These are phyloP conservation scores for Xylaria sp. DNA, from an alignment of 2,329 filamentous ascomycete genomes.

Conservation along the genomic window DNA sequence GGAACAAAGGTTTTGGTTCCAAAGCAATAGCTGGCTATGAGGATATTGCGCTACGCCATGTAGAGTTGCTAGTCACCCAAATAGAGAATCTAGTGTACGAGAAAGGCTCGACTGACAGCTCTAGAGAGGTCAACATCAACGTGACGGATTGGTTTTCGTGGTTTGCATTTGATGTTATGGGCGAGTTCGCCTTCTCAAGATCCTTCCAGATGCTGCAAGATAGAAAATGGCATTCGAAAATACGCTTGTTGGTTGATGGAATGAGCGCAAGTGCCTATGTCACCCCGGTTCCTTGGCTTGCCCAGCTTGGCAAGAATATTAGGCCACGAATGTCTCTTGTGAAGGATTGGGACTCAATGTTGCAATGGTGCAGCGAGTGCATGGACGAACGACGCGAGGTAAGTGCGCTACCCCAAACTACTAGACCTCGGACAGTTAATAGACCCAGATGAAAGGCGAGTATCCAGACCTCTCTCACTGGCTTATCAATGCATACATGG, in stretches of 20 bases:
- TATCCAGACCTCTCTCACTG: conserved; percentile 24
- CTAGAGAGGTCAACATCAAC: conserved; percentile 24
- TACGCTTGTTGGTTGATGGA: conserved; percentile 25
- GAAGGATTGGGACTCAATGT: conserved; percentile 10
- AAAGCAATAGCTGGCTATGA: conserved; percentile 34
- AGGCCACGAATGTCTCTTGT: neutral
- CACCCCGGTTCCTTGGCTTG: conserved; percentile 10
- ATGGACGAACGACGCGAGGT: conserved; percentile 27
- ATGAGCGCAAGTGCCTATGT: conserved; percentile 14
- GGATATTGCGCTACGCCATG: conserved; percentile 34
- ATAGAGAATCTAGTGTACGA: conserved; percentile 19
- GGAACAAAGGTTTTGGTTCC: conserved; percentile 36
- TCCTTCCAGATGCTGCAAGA: conserved; percentile 42
- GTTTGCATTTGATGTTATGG: conserved; percentile 44
- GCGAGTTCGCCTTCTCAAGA: conserved; percentile 41
- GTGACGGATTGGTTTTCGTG: conserved; percentile 40
- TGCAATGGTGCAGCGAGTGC: conserved; percentile 19
- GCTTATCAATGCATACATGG: conserved; percentile 17
- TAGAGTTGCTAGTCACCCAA: conserved; percentile 23
- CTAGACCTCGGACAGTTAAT: neutral
- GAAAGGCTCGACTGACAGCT: neutral
- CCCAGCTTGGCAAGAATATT: neutral
- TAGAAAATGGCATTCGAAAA: conserved; percentile 34
- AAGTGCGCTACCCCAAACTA: neutral
- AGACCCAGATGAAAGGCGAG: neutral